These are phyloP conservation scores for Anethum foeniculum DNA, from an alignment of 140 eudicot species.

Conservation along the genomic window DNA sequence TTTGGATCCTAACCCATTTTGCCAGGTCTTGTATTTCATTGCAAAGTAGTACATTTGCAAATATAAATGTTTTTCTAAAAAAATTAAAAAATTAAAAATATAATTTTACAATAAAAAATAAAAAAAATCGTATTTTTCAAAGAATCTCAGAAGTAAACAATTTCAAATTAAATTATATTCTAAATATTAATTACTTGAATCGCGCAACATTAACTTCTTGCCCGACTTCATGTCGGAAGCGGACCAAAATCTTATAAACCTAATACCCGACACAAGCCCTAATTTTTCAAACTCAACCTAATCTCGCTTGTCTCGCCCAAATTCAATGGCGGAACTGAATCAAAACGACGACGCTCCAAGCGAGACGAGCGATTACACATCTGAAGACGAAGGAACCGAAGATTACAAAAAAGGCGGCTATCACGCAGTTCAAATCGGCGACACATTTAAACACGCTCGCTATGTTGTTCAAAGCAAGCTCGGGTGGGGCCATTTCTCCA, in stretches of 20 bases:
- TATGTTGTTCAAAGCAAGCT: conserved; percentile 91
- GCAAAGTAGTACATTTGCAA: too few species aligned
- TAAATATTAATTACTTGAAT: too few species aligned
- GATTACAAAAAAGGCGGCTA: conserved; percentile 91
- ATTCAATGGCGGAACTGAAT: not conserved
- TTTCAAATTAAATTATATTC: too few species aligned
- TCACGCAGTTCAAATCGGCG: conserved; percentile 82
- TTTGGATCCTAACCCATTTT: too few species aligned
- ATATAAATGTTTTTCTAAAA: too few species aligned
- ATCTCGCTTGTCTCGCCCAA: not conserved
- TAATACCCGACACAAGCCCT: not conserved
- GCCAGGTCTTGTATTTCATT: too few species aligned
- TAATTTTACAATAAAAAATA: too few species aligned
- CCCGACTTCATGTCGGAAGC: not conserved
- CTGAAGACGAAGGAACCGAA: conserved; percentile 96
- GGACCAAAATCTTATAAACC: not conserved
- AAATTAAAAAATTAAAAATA: too few species aligned
- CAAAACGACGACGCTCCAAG: conserved; percentile 35
- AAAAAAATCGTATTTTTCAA: too few species aligned
- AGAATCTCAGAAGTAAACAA: too few species aligned
- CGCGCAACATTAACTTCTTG: not conserved
- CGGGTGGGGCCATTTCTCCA: conserved; percentile 99
- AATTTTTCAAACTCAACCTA: not conserved
- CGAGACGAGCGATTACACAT: conserved; percentile 59
- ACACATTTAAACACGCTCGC: conserved; percentile 61